Base-by-base conservation (phyloP, 495 filamentous ascomycete genomes). In the Penicillium steckii region DNA sequence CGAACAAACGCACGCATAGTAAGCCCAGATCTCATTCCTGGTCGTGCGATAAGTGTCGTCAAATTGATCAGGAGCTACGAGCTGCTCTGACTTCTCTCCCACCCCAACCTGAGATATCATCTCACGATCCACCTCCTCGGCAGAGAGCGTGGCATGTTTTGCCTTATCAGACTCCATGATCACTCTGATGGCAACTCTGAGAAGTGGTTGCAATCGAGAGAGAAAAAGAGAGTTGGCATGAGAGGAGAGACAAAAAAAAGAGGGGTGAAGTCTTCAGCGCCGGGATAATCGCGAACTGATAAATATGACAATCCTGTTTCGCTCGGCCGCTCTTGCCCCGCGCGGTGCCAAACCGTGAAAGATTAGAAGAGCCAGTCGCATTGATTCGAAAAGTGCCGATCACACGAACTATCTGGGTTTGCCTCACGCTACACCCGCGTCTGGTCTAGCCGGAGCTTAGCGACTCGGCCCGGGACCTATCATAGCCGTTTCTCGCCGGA, bases 1-100 rank as follows among this genome's bases (percentile, higher is more conserved):
- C 48, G 15, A 38, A 37, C 38, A 32, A n/a, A 73, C 73, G 61
- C 66, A 76, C 62, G 73, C 66, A 65, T 87, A 87, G 57, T 84
- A 87, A 41, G 82, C 75, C 82, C 81, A 86, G 10, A 86, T 82
- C 58, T 86, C 84, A 55, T 55, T 71, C 48, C 67, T 73, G n/a
- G 74, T 73, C 3, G 83, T 85, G 61, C 60, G 63, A 32, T 66
- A 66, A 29, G 53, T 56, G 35, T 66, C 63, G 27, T 66, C 63
- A 33, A 66, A 66, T 17, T 55, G 55, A 46, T 66, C 63, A 8
- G 63, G 63, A 5, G 60, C 60, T 35, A 47, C 40, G 5, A 52
- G 52, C n/a, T 56, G 51, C 19, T 63, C 57, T 6, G 32, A 19
- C 25, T 57, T 60, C 15, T 50, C 25, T 2, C 33, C 12, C 4